Evolutionary conservation across 306 rosid species (phyloP).

Genomic region (Cyamopsis tetragonoloba): DNA sequence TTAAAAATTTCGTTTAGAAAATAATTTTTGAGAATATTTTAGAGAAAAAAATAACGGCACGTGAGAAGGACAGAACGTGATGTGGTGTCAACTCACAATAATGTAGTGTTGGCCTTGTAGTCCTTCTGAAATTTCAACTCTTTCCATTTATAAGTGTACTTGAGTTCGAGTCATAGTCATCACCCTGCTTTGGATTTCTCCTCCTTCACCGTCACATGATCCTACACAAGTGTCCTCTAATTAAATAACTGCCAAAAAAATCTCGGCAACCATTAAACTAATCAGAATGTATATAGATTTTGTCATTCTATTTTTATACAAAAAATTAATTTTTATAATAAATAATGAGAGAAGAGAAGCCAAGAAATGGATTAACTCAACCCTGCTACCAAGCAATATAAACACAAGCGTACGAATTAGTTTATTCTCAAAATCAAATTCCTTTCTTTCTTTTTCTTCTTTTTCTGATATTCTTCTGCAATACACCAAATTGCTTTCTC

Average conservation of each 20-base stretch:
- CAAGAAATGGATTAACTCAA: conserved; percentile 19
- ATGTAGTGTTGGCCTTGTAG: conserved; percentile 9
- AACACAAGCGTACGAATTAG: conserved; percentile 50
- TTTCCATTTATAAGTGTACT: not conserved
- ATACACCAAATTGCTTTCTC: conserved; percentile 13
- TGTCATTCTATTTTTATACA: not conserved
- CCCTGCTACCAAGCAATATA: conserved; percentile 37
- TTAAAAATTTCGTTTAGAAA: too few relatives aligned
- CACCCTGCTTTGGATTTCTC: not conserved
- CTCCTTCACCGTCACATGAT: conserved; percentile 44
- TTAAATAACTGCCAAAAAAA: conserved; percentile 25
- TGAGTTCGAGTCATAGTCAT: not conserved
- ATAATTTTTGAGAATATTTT: too few relatives aligned
- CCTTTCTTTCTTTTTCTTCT: conserved; percentile 31
- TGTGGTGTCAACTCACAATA: too few relatives aligned
- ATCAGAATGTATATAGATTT: not conserved
- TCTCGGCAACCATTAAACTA: not conserved
- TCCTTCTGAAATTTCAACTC: not conserved
- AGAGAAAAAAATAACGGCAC: too few relatives aligned
- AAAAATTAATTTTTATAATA: not conserved
- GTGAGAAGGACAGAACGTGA: too few relatives aligned
- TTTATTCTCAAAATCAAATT: conserved; percentile 36
- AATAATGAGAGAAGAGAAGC: not conserved
- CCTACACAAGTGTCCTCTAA: conserved; percentile 34
- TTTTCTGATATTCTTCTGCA: conserved; percentile 6